Percentiles rank a stretch among this genome's conserved stretches.
Conservation (phyloP, 805 yeast genomes). For the Myxozyma sirexii region DNA sequence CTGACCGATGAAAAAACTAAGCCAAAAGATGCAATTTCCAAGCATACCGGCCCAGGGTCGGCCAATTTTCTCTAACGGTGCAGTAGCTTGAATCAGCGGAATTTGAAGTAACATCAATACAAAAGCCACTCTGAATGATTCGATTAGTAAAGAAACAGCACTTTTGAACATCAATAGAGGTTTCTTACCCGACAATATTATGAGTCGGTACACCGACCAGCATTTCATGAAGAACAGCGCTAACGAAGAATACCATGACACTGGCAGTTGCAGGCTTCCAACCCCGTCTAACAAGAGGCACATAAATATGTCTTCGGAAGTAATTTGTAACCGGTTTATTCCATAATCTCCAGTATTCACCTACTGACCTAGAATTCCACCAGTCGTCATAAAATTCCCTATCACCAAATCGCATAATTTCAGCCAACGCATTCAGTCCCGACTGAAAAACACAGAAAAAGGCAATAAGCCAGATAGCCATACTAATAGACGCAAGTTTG, state of each 20-base stretch:
- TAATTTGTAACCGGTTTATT: slow-evolving; percentile 50
- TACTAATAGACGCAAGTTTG: slow-evolving; percentile 47
- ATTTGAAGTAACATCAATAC: slow-evolving; percentile 50
- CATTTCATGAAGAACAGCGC: slow-evolving; percentile 52
- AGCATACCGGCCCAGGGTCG: slow-evolving; percentile 46
- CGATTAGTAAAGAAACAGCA: background rate
- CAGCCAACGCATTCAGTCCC: slow-evolving; percentile 49
- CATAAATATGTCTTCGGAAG: slow-evolving; percentile 49
- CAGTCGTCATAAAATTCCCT: slow-evolving; percentile 52
- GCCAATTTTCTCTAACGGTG: slow-evolving; percentile 48
- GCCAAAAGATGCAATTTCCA: slow-evolving; percentile 54
- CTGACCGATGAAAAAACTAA: slow-evolving; percentile 51
- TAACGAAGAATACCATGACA: slow-evolving; percentile 47
- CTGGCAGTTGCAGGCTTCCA: slow-evolving; percentile 40
- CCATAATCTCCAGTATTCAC: slow-evolving; percentile 53
- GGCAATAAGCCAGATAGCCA: slow-evolving; percentile 50
- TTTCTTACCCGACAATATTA: slow-evolving; percentile 46
- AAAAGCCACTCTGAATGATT: slow-evolving; percentile 44
- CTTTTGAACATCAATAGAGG: no score
- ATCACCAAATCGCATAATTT: slow-evolving; percentile 50
- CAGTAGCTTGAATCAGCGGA: slow-evolving; percentile 48
- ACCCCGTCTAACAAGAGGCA: slow-evolving; percentile 46
- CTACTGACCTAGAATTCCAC: slow-evolving; percentile 56
- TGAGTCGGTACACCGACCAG: slow-evolving; percentile 53
- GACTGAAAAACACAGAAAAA: slow-evolving; percentile 50